Percentiles rank a stretch among this genome's conserved stretches.
Evolutionary conservation across 768 basidiomycete species (phyloP).

Genomic region (Russula compacta): DNA sequence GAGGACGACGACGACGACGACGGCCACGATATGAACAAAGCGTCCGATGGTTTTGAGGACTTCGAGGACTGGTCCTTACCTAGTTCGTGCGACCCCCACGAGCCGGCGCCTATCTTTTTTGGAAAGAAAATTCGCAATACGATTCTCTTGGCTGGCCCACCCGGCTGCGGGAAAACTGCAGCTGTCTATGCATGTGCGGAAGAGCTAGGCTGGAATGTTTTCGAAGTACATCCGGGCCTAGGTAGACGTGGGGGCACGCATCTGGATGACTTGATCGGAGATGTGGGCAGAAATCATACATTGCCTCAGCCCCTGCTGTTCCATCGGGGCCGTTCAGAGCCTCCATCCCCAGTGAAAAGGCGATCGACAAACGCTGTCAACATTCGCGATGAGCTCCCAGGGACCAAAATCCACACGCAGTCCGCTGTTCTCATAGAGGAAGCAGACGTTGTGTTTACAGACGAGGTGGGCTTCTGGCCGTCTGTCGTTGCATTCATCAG

Average conservation of each 20-base stretch:
- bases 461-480: constrained; percentile 82
- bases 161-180: constrained; percentile 85
- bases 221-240: constrained; percentile 93
- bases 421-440: constrained; percentile 90
- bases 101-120: constrained; percentile 25
- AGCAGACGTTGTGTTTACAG: constrained; percentile 86
- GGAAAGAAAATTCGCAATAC: constrained; percentile 64
- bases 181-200: constrained; percentile 89
- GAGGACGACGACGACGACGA: constrained; percentile 5
- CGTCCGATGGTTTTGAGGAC: neutral
- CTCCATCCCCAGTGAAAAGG: constrained; percentile 8
- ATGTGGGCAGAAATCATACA: constrained; percentile 89
- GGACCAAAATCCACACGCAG: constrained; percentile 34
- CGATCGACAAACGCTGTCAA: neutral
- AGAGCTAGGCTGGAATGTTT: constrained; percentile 92
- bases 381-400: neutral
- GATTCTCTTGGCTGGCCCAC: constrained; percentile 74
- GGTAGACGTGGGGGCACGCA: constrained; percentile 79
- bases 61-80: neutral
- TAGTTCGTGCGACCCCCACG: neutral
- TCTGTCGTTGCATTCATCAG: constrained; percentile 73
- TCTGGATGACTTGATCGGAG: constrained; percentile 75
- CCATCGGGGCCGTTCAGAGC: constrained; percentile 16
- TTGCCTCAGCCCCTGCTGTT: constrained; percentile 15
- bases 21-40: constrained; percentile 1